phyloP scores from a whole-genome alignment of 2,329 filamentous ascomycete genomes.

The Ambrosiella beaveri region DNA sequence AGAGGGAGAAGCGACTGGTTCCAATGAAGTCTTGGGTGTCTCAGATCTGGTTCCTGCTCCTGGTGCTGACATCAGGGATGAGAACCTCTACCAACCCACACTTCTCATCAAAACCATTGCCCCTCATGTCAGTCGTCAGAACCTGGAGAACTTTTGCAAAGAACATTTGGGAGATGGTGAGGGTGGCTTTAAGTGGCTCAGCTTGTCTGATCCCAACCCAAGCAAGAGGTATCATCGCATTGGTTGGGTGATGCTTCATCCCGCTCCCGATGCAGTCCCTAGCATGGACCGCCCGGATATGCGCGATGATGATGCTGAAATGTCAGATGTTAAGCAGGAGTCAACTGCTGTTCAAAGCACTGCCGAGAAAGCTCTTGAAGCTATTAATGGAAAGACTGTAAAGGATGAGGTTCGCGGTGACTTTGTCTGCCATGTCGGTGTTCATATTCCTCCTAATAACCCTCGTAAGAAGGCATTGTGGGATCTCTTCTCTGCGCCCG shows the following conservation, averaged over 20 bases:
- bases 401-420: conserved; percentile 86
- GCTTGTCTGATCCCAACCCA: conserved; percentile 89
- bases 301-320: conserved; percentile 39
- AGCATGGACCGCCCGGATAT: conserved; percentile 56
- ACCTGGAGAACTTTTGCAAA: conserved; percentile 85
- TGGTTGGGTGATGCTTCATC: conserved; percentile 93
- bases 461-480: conserved; percentile 89
- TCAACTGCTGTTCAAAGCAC: conserved; percentile 32
- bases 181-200: conserved; percentile 89
- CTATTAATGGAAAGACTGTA: conserved; percentile 95
- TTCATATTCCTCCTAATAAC: conserved; percentile 74
- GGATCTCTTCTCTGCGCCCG: conserved; percentile 89
- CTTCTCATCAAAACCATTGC: conserved; percentile 96
- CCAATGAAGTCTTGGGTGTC: conserved; percentile 83
- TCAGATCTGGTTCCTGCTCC: conserved; percentile 73
- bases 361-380: conserved; percentile 74
- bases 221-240: conserved; percentile 95
- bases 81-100: conserved; percentile 74
- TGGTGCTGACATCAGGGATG: conserved; percentile 76
- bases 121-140: conserved; percentile 82
- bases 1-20: conserved; percentile 80
- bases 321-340: conserved; percentile 35
- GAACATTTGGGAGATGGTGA: conserved; percentile 83
- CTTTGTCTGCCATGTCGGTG: conserved; percentile 92
- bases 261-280: conserved; percentile 48